Evolutionary conservation across 179 eudicot species (phyloP), one percentile per base, ranked within the genome.

Genomic region (Amaranthus tricolor): DNA sequence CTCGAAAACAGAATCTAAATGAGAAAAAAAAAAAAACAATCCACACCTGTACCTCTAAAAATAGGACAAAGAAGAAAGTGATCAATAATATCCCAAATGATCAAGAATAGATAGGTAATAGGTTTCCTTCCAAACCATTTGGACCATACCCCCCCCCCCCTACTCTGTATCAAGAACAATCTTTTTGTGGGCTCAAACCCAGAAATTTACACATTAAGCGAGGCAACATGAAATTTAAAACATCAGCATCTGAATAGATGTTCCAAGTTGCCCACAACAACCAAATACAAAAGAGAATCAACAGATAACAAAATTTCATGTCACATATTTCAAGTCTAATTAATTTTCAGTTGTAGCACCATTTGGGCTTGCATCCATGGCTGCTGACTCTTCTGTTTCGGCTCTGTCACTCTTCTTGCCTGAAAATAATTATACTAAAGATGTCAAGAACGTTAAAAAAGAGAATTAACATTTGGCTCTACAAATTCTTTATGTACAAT

Each of bases 331-430:
- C 1, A 13, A 17, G 19, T 62, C 78, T 81, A 20, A 20, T 68
- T 79, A 81, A 60, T 78, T 77, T 79, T 77, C 52, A 65, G 84
- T 64, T 48, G 77, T 64, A 19, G 88, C 77, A 40, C 82, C 88
- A 72, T 81, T 81, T 40, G 85, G 19, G 17, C 81, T 68, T n/a
- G 63, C 80, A 57, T 84, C 89, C 88, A 83, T 86, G 0, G 93
- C 84, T 0, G 78, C 76, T 9, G 85, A 52, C 43, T 45, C 79
- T 13, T 76, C 80, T 4, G 70, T 87, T 60, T 81, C 90, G 9
- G 82, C 63, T 55, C 84, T 86, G 67, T 84, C 93, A 8, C 86
- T 86, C 68, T 87, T 89, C 85, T 87, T 89, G 44, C 80, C 93
- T 87, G 86, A 13, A 76, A 43, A 11, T 6, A 7, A 14, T 7